These are phyloP conservation scores for Rhodotorula taiwanensis DNA, from an alignment of 768 basidiomycete genomes.

Conservation along the genomic window DNA sequence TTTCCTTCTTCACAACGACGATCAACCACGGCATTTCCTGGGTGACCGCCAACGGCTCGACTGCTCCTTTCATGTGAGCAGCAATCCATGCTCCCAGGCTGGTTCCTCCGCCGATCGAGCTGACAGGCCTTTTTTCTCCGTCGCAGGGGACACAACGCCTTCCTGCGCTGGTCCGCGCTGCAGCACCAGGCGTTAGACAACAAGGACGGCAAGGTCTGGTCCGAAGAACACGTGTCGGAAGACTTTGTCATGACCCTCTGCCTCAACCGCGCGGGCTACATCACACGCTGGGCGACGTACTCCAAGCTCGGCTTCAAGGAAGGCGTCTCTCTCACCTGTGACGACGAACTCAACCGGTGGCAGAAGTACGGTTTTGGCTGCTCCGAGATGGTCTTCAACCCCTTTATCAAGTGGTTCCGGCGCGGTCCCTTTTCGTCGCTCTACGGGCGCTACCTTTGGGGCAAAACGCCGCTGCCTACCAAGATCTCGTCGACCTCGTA, in stretches of 20 bases:
- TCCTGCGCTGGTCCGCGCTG: constrained; percentile 69
- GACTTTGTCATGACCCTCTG: constrained; percentile 71
- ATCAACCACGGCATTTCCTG: constrained; percentile 54
- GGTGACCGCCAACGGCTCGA: constrained; percentile 55
- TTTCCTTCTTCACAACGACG: constrained; percentile 75
- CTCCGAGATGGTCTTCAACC: constrained; percentile 68
- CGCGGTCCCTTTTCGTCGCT: constrained; percentile 7
- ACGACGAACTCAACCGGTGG: constrained; percentile 87
- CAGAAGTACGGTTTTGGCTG: constrained; percentile 55
- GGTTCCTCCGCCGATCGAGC: too few relatives aligned
- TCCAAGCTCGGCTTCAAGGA: constrained; percentile 79
- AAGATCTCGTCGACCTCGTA: constrained; percentile 5
- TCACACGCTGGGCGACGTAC: constrained; percentile 48
- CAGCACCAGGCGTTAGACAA: constrained; percentile 54
- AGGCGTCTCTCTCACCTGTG: constrained; percentile 81
- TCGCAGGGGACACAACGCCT: constrained; percentile 72
- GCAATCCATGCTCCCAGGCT: too few relatives aligned
- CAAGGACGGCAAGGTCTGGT: constrained; percentile 67
- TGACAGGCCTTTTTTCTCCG: too few relatives aligned
- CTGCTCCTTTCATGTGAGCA: constrained; percentile 60
- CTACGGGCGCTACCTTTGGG: neutral
- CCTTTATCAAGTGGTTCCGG: constrained; percentile 50
- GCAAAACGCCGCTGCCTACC: neutral
- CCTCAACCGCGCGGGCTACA: constrained; percentile 18
- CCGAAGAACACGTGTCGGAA: constrained; percentile 67